These are phyloP conservation scores for Carpinus fangiana DNA, from an alignment of 306 rosid genomes.

Conservation along the genomic window DNA sequence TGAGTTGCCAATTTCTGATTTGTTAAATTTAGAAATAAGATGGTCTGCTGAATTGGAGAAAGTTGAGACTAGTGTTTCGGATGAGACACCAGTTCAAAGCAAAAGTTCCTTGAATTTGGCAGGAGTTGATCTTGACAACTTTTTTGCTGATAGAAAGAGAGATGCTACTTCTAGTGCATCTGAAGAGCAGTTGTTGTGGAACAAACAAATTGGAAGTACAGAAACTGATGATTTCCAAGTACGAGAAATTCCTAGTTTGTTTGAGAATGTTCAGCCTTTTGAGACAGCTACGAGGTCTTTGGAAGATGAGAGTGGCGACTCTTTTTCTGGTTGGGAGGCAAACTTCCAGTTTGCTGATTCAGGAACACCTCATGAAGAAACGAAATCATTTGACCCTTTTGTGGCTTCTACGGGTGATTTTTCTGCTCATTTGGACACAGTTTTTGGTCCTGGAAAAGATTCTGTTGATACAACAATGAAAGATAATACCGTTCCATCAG, in stretches of 20 bases:
- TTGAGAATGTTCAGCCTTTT: conserved; percentile 50
- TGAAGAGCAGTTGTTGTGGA: conserved; percentile 29
- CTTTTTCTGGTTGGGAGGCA: conserved; percentile 76
- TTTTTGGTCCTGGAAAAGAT: conserved; percentile 43
- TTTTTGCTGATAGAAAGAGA: conserved; percentile 41
- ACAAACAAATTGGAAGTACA: conserved; percentile 21
- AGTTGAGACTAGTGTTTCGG: conserved; percentile 28
- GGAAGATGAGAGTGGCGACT: conserved; percentile 45
- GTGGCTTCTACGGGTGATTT: conserved; percentile 47
- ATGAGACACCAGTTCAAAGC: conserved; percentile 34
- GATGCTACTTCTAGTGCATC: conserved; percentile 34
- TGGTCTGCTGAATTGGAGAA: conserved; percentile 68
- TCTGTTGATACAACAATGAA: conserved; percentile 34
- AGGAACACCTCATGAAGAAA: conserved; percentile 36
- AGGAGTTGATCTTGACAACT: conserved; percentile 57
- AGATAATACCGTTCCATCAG: conserved; percentile 42
- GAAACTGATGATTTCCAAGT: conserved; percentile 34
- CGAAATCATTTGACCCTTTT: conserved; percentile 44
- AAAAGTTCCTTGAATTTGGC: conserved; percentile 51
- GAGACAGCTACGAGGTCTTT: conserved; percentile 34
- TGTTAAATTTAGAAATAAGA: conserved; percentile 72
- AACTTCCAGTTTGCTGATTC: conserved; percentile 58
- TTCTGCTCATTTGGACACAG: conserved; percentile 34
- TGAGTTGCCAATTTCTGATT: conserved; percentile 63
- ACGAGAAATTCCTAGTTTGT: conserved; percentile 52